phyloP scores from a whole-genome alignment of 352 stramenopile species.

The Phytophthora nicotianae region DNA sequence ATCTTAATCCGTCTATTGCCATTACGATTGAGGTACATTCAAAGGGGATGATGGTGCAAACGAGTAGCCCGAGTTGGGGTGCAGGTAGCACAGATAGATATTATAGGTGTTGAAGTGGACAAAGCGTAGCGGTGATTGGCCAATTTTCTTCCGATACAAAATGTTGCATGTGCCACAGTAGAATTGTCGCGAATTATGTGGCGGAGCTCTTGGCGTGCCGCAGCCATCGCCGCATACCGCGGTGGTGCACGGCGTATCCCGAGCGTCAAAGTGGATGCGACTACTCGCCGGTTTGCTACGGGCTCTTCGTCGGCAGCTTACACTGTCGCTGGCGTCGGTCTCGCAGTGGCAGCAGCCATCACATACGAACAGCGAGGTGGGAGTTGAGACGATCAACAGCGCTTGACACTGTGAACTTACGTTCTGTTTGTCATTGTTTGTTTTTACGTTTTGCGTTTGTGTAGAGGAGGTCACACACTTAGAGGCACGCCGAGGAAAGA shows the following conservation, averaged over 20 bases:
- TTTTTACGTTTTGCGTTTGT: neutral
- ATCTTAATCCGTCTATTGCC: no score
- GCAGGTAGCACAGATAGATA: no score
- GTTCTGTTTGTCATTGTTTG: neutral
- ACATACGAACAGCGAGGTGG: constrained; percentile 27
- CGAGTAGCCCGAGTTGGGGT: neutral
- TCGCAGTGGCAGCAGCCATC: constrained; percentile 28
- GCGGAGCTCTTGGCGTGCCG: constrained; percentile 23
- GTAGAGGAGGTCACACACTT: constrained; percentile 26
- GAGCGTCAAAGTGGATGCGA: neutral
- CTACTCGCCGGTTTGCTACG: neutral
- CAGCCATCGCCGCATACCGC: constrained; percentile 2
- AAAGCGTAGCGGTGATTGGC: constrained; percentile 16
- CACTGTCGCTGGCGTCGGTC: constrained; percentile 26
- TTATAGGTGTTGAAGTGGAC: constrained; percentile 8
- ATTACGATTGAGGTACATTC: no score
- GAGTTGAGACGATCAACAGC: neutral
- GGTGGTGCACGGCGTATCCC: constrained; percentile 7
- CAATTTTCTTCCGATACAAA: constrained; percentile 5
- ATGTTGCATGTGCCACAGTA: constrained; percentile 11
- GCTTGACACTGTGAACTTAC: neutral
- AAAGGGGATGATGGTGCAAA: neutral
- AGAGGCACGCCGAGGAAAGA: constrained; percentile 23
- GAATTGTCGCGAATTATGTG: constrained; percentile 37
- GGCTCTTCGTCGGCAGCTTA: constrained; percentile 28